Evolutionary conservation across 2,329 filamentous ascomycete species (phyloP), one percentile per base, ranked within the genome.

Genomic region (Pochonia chlamydosporia): DNA sequence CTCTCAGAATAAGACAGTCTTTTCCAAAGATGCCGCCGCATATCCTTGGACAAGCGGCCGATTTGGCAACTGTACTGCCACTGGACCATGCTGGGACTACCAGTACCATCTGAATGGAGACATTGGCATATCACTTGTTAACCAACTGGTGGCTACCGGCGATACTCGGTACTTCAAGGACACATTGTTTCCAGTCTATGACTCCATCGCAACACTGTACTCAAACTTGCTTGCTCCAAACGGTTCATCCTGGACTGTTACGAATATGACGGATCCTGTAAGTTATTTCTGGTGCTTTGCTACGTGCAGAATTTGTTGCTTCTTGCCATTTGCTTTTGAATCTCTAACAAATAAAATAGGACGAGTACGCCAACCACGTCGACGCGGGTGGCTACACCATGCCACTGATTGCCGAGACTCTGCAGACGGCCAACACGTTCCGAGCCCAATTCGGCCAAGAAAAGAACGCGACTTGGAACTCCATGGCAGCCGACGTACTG

Each of bases 61-160:
- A 2, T 81, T 72, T 55, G 84, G 83, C 3, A 86, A 87, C 56
- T 87, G 83, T 54, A 58, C 84, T 0, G 74, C 69, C 3, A 76
- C 75, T 3, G 76, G 76, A 1, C 72, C 76, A 5, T 87, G 84
- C 62, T 84, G 81, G 58, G 82, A 86, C 59, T 87, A 87, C 55
- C 74, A 87, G 57, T 87, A 87, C 53, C 83, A 87, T 56, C 55
- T 87, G 39, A 86, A 86, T 54, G 82, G 82, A 4, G 84, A 87
- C 50, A 85, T 87, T 54, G 82, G 78, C 1, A 64, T 85, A 43
- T 46, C 44, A 3, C 25, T 61, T 35, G 42, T 55, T 43, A 60
- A 59, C 47, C 54, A 56, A 14, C 52, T 55, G 49, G 55, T 59
- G 21, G 51, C 54, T 1, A 59, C 53, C 40, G 59, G 59, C 3